phyloP scores from a whole-genome alignment of 2,329 filamentous ascomycete species.

The Exserohilum rostratum region DNA sequence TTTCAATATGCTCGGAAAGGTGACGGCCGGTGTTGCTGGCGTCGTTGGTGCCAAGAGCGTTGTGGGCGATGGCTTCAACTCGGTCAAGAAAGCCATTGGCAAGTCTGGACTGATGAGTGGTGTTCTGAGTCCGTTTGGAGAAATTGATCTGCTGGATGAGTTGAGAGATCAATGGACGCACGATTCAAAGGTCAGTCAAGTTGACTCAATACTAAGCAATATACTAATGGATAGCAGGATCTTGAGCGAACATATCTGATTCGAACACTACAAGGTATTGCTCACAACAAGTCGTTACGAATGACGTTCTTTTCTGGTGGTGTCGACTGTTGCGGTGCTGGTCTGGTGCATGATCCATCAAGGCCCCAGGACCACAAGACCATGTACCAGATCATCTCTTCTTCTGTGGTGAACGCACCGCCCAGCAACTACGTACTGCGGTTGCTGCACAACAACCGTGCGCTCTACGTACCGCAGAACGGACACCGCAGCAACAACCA shows the following conservation, averaged over 20 bases:
- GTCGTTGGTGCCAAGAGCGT: constrained; percentile 94
- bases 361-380: constrained; percentile 96
- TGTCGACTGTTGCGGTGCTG: constrained; percentile 89
- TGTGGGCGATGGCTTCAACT: constrained; percentile 89
- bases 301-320: constrained; percentile 97
- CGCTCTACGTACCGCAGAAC: constrained; percentile 88
- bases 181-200: constrained; percentile 75
- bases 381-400: constrained; percentile 98
- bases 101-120: constrained; percentile 96
- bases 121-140: constrained; percentile 93
- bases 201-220: not conserved
- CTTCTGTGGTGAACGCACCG: constrained; percentile 88
- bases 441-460: constrained; percentile 92
- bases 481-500: constrained; percentile 73
- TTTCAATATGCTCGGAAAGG: constrained; percentile 94
- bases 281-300: constrained; percentile 91
- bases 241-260: constrained; percentile 96
- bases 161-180: constrained; percentile 98
- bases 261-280: constrained; percentile 90
- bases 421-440: constrained; percentile 86
- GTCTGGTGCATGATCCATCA: constrained; percentile 89
- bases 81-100: constrained; percentile 94
- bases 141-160: constrained; percentile 93
- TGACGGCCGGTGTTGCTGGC: constrained; percentile 91
- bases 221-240: constrained; percentile 60